Percentiles rank a stretch among this genome's conserved stretches.
Conservation (phyloP, 768 basidiomycete species). For the Leccinellum luteum region DNA sequence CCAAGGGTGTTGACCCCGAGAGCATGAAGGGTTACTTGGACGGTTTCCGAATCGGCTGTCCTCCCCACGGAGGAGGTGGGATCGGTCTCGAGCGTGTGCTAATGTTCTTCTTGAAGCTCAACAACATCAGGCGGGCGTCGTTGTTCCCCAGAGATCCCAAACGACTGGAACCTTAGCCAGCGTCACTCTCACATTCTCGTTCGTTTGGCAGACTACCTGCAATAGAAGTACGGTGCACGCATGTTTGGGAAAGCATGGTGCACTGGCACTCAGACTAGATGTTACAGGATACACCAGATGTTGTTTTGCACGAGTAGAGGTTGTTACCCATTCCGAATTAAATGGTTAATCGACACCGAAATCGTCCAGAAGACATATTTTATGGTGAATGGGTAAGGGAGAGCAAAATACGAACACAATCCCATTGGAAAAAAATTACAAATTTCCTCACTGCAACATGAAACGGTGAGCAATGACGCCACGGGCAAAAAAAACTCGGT, state of each 20-base stretch:
- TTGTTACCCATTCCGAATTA: constrained; percentile 27
- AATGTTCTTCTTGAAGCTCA: constrained; percentile 96
- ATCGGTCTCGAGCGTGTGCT: constrained; percentile 93
- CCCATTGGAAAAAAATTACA: constrained; percentile 19
- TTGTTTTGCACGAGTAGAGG: constrained; percentile 13
- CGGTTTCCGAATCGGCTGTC: constrained; percentile 91
- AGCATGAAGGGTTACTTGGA: constrained; percentile 92
- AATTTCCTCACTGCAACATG: constrained; percentile 13
- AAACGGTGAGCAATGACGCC: constrained; percentile 2
- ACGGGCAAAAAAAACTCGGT: not conserved
- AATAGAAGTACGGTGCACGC: not conserved
- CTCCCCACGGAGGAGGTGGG: constrained; percentile 96
- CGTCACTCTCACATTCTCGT: not conserved
- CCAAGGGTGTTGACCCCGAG: constrained; percentile 85
- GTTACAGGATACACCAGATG: constrained; percentile 18
- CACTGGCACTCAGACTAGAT: constrained; percentile 12
- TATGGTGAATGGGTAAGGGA: constrained; percentile 19
- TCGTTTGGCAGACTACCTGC: not conserved
- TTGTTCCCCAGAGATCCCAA: constrained; percentile 98
- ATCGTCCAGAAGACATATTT: constrained; percentile 25
- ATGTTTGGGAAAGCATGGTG: constrained; percentile 3
- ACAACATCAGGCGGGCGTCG: constrained; percentile 90
- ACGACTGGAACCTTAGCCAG: constrained; percentile 75
- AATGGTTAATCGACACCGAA: constrained; percentile 14
- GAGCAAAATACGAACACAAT: constrained; percentile 24